Base-by-base conservation (phyloP, 371 early-diverging fungal species). In the Quaeritorhiza haematococci region DNA sequence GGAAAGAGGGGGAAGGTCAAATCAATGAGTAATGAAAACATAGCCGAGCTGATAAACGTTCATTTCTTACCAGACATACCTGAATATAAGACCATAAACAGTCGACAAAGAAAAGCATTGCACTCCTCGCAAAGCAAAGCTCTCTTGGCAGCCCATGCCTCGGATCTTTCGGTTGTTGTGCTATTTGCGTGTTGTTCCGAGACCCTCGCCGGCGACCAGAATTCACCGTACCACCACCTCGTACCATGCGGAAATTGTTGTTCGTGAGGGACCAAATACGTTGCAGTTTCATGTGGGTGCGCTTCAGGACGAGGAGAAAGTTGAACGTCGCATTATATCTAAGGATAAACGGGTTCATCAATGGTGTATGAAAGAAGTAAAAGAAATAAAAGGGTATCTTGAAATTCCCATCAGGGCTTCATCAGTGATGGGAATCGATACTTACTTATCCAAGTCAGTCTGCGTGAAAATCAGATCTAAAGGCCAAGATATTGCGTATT, bases 1-100 rank as follows among this genome's bases (percentile, higher is more conserved):
- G 48, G 21, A 29, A 8, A 19, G 30, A 45, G 19, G 21, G 3
- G 6, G 33, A 0, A 21, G n/a, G n/a, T n/a, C n/a, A n/a, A n/a
- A n/a, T n/a, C n/a, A n/a, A n/a, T n/a, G n/a, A n/a, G n/a, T n/a
- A n/a, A n/a, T n/a, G n/a, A n/a, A n/a, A n/a, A n/a, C n/a, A n/a
- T n/a, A n/a, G n/a, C n/a, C n/a, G n/a, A n/a, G n/a, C n/a, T n/a
- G n/a, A n/a, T n/a, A n/a, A n/a, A n/a, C n/a, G 27, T n/a, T 24
- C 32, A 3, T 4, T 34, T 27, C 6, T 3, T 4, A 4, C 7
- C 38, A 21, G 1, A 46, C 61, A 45, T 72, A 85, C 88, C 81
- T 90, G 90, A 6, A 88, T 66, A 71, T 90, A 87, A 15, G 73
- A 72, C 90, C 90, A 90, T 27, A 88, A 57, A 23, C 80, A 73